Evolutionary conservation across 768 basidiomycete species (phyloP), one percentile per base, ranked within the genome.

Genomic region (Leccinellum rugosiceps): DNA sequence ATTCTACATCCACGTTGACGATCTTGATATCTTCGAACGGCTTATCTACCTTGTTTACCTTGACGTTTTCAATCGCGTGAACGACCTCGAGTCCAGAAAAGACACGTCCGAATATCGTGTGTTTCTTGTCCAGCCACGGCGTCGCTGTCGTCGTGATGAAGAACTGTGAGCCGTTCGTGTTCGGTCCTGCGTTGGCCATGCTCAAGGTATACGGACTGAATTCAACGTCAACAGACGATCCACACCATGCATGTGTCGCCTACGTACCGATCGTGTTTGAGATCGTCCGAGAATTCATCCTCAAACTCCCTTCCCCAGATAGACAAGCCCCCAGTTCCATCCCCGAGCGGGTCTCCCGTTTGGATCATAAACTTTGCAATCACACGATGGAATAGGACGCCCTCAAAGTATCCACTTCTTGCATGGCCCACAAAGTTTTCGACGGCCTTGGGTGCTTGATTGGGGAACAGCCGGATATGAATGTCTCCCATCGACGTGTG

Each of bases 341-440:
- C 92, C 21, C 92, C 94, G n/a, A 94, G 76, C 3, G 94, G 94
- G 66, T 96, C 94, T 31, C 94, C 94, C 4, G 94, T 96, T 78
- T 97, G 94, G 55, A 97, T 90, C 94, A 96, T 96, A 68, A 99
- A 99, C 75, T 99, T 98, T 59, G 92, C 83, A 69, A 99, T 99
- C 61, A 98, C 92, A 57, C 97, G 90, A 72, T 99, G 97, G 79
- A 98, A 98, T 66, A 98, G 84, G 57, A 97, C 79, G 13, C 88
- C 87, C 70, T 99, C 96, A 67, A 89, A 98, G 76, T 89, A 98
- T 2, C 92, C 86, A 63, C 87, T 91, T 63, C 90, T 80, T 15
- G 92, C 84, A 65, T 95, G 92, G 1, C 92, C 94, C 23, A 95
- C 90, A 73, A 99, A 98, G 77, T 98, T 99, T 75, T 99, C 97